Conservation (phyloP, 306 rosid genomes). For the Citrullus mucosospermus region DNA sequence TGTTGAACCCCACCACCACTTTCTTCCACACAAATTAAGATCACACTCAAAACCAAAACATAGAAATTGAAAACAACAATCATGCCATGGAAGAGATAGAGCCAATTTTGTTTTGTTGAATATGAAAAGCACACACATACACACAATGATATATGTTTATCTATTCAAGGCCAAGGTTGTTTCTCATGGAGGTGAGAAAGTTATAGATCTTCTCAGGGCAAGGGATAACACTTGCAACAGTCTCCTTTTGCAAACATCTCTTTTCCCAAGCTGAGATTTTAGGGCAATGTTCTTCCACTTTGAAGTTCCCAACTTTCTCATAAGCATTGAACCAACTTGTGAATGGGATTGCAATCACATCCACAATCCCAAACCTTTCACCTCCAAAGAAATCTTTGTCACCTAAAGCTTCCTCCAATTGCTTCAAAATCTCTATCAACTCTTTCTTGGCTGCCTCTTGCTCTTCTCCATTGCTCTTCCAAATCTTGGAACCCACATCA, state of each 20-base stretch:
- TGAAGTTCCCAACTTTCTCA: constrained; percentile 49
- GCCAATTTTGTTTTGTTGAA: not conserved
- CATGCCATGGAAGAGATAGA: not conserved
- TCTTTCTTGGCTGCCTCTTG: constrained; percentile 35
- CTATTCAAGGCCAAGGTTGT: constrained; percentile 30
- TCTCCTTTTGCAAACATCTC: constrained; percentile 26
- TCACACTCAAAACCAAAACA: not conserved
- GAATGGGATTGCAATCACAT: constrained; percentile 32
- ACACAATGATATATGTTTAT: not conserved
- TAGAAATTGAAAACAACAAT: not conserved
- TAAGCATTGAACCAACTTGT: constrained; percentile 52
- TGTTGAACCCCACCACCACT: not conserved
- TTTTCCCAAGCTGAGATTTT: constrained; percentile 56
- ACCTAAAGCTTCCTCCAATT: constrained; percentile 45
- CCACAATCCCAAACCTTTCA: constrained; percentile 42
- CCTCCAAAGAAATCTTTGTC: constrained; percentile 50
- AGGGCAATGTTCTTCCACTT: constrained; percentile 37
- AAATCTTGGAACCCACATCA: constrained; percentile 31
- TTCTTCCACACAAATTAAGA: not conserved
- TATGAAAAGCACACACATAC: not conserved
- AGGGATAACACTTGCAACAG: constrained; percentile 32
- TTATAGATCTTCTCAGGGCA: constrained; percentile 40
- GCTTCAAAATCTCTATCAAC: constrained; percentile 40
- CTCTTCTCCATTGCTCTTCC: constrained; percentile 49
- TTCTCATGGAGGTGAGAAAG: constrained; percentile 25